Conservation (phyloP, 2,329 filamentous ascomycete genomes). For the Grosmannia huntii region DNA sequence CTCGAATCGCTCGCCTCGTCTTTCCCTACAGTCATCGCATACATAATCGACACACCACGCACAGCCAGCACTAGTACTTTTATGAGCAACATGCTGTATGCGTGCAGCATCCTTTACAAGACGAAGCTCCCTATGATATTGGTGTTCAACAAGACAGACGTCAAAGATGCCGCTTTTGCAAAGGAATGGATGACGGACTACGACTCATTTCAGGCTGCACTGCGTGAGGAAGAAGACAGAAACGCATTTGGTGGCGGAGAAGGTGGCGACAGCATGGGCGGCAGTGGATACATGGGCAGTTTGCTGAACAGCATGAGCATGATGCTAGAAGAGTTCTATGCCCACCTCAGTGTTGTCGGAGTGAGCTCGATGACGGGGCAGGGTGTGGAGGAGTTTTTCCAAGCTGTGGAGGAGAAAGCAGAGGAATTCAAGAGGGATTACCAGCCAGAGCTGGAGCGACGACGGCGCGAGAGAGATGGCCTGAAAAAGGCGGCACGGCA, state of each 20-base stretch:
- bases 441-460: slow-evolving; percentile 75
- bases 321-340: slow-evolving; percentile 95
- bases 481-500: slow-evolving; percentile 60
- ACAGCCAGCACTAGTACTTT: slow-evolving; percentile 91
- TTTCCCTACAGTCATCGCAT: slow-evolving; percentile 94
- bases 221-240: slow-evolving; percentile 65
- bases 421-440: slow-evolving; percentile 86
- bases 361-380: slow-evolving; percentile 89
- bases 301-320: slow-evolving; percentile 95
- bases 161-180: slow-evolving; percentile 79
- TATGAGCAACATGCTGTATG: slow-evolving; percentile 99
- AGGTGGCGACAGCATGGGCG: slow-evolving; percentile 45
- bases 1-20: slow-evolving; percentile 85
- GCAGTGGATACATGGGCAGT: slow-evolving; percentile 92
- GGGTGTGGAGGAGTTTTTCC: slow-evolving; percentile 88
- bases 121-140: slow-evolving; percentile 97
- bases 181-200: slow-evolving; percentile 99
- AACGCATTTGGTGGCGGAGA: slow-evolving; percentile 66
- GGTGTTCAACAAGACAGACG: slow-evolving; percentile 98
- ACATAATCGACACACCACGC: slow-evolving; percentile 92
- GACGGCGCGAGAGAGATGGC: slow-evolving; percentile 61
- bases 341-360: slow-evolving; percentile 81
- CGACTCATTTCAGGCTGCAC: slow-evolving; percentile 81
- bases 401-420: slow-evolving; percentile 74
- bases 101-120: slow-evolving; percentile 97